These are phyloP conservation scores for Tylopilus sp. DNA, from an alignment of 768 basidiomycete species.

Conservation along the genomic window DNA sequence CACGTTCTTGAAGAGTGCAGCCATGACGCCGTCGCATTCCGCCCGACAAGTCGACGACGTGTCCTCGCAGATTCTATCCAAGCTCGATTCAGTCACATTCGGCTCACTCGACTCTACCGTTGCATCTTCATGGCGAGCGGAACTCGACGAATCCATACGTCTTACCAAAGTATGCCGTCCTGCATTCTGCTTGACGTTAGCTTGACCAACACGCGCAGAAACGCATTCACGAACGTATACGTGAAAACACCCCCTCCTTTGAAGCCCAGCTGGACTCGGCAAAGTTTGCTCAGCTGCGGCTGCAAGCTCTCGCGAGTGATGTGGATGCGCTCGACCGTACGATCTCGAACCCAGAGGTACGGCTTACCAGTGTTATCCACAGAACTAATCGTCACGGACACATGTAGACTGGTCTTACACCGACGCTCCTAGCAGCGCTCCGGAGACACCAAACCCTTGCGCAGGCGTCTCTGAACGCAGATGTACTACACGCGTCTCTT, in stretches of 20 bases:
- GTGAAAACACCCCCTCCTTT: slow-evolving; percentile 59
- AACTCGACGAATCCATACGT: slow-evolving; percentile 69
- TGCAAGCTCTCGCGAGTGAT: slow-evolving; percentile 47
- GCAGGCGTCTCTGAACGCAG: slow-evolving; percentile 58
- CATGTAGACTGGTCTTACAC: slow-evolving; percentile 63
- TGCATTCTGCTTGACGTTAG: not conserved
- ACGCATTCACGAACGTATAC: slow-evolving; percentile 71
- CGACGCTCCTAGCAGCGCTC: slow-evolving; percentile 53
- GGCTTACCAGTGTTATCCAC: slow-evolving; percentile 5
- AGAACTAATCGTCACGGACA: slow-evolving; percentile 9
- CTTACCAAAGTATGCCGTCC: slow-evolving; percentile 58
- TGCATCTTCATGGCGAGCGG: slow-evolving; percentile 66
- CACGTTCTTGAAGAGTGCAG: slow-evolving; percentile 7
- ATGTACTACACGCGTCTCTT: slow-evolving; percentile 47
- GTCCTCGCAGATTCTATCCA: slow-evolving; percentile 67
- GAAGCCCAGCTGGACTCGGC: slow-evolving; percentile 61
- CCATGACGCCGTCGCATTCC: slow-evolving; percentile 73
- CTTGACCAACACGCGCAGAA: slow-evolving; percentile 38
- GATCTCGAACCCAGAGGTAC: slow-evolving; percentile 62
- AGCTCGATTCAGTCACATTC: slow-evolving; percentile 59
- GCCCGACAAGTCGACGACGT: slow-evolving; percentile 70
- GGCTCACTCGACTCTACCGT: slow-evolving; percentile 56
- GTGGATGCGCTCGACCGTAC: slow-evolving; percentile 49
- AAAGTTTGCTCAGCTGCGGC: slow-evolving; percentile 59
- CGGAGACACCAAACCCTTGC: slow-evolving; percentile 59